These are phyloP conservation scores for Penicillium sp. DNA, from an alignment of 2,329 filamentous ascomycete species.

Conservation along the genomic window DNA sequence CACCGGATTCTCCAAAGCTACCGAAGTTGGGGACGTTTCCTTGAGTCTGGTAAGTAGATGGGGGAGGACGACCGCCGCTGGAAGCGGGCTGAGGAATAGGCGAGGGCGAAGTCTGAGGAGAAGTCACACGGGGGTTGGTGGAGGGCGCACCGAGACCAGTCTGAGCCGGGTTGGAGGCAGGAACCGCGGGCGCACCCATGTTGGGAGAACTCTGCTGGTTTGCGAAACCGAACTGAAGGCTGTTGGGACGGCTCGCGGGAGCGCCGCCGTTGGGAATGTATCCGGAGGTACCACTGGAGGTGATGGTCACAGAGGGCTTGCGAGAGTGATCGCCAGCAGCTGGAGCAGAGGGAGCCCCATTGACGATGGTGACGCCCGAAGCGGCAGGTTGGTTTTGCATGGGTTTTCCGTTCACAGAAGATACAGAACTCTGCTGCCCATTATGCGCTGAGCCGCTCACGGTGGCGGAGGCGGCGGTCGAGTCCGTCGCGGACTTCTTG, in stretches of 20 bases:
- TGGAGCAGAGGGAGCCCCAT: conserved; percentile 59
- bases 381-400: conserved; percentile 48
- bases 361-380: conserved; percentile 60
- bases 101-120: conserved; percentile 84
- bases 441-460: conserved; percentile 54
- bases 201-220: conserved; percentile 63
- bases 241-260: conserved; percentile 56
- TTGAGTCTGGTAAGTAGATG: conserved; percentile 70
- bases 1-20: conserved; percentile 70
- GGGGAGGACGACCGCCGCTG: conserved; percentile 82
- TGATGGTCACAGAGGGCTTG: conserved; percentile 91
- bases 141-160: conserved; percentile 48
- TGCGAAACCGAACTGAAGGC: conserved; percentile 80
- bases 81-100: conserved; percentile 87
- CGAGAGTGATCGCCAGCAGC: conserved; percentile 69
- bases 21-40: conserved; percentile 77
- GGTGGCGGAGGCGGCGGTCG: conserved; percentile 53
- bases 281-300: conserved; percentile 73
- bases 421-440: conserved; percentile 65
- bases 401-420: conserved; percentile 82
- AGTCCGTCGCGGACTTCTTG: conserved; percentile 59
- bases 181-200: conserved; percentile 61
- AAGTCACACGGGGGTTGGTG: conserved; percentile 71
- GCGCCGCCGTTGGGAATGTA: conserved; percentile 79
- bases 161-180: conserved; percentile 42